Base-by-base conservation (phyloP, 495 filamentous ascomycete species). In the Aspergillus egyptiacus region DNA sequence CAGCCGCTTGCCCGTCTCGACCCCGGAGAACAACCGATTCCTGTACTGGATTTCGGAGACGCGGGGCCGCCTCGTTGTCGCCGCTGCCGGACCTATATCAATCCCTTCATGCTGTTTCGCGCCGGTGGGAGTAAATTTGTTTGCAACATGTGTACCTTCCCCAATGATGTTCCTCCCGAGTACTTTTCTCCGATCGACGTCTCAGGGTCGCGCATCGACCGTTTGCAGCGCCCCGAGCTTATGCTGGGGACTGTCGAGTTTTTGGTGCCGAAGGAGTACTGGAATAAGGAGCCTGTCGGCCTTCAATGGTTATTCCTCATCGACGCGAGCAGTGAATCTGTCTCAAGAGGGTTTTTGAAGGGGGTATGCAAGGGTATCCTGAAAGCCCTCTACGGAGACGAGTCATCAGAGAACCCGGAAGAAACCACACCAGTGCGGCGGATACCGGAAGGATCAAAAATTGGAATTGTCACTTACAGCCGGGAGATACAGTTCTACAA, bases 401-500 rank as follows among this genome's bases (percentile, higher is more conserved):
- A 77, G 25, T n/a, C 64, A 5, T 69, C 68, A 14, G 80, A 82
- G 15, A 72, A 67, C 20, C 73, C 74, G 19, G 68, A 74, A 7
- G 83, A 80, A 58, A 34, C 48, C 20, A 58, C 59, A 3, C 44
- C 58, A 9, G 64, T 69, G 14, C 74, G 79, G 49, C 81, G 69
- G 58, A 73, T 96, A 40, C 87, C 94, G 0, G 64, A 76, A 14
- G 91, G 89, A 3, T 79, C 89, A 17, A 95, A 88, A 71, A 81
- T 99, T 37, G 94, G 91, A 36, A 95, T 99, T 65, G 83, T 95
- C 55, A 96, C 93, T 2, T 99, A 83, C 64, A 91, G 96, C 69
- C 89, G 86, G 63, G 89, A 95, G 55, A 83, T 97, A 24, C 93
- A 99, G 57, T 99, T 96, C 61, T 99, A 96, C 73, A 96, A 96